A percentile compares a stretch with the other conserved stretches of the same genome.
phyloP scores from a whole-genome alignment of 139 green algal genomes.

The Asterochloris erici region DNA sequence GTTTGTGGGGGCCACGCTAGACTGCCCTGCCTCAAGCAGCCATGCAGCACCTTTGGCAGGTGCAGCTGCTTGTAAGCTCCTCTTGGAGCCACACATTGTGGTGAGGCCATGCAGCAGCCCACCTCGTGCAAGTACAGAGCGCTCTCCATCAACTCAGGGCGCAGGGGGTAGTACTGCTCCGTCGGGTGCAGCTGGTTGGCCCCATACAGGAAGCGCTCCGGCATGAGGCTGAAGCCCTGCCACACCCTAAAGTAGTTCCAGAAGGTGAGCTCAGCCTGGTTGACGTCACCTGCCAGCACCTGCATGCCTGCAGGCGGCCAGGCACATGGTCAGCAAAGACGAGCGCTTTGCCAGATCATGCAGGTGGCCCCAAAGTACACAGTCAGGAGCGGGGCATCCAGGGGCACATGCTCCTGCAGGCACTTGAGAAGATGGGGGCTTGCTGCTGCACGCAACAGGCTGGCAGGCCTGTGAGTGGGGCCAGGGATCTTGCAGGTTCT shows the following conservation, averaged over 20 bases:
- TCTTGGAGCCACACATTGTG: not conserved
- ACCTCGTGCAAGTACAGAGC: conserved; percentile 18
- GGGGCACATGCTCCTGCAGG: too few species aligned
- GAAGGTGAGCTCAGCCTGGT: conserved; percentile 53
- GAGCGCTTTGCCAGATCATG: not conserved
- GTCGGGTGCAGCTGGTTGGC: conserved; percentile 12
- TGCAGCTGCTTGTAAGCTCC: not conserved
- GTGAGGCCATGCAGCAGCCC: not conserved
- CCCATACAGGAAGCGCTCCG: conserved; percentile 47
- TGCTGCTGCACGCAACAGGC: too few species aligned
- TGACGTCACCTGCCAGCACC: conserved; percentile 65
- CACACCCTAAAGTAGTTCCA: conserved; percentile 68
- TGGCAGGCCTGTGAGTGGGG: too few species aligned
- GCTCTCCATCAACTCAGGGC: conserved; percentile 27
- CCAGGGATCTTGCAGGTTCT: too few species aligned
- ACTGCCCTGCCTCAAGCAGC: not conserved
- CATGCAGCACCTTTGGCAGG: not conserved
- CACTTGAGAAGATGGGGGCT: too few species aligned
- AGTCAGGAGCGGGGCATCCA: too few species aligned
- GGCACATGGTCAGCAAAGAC: not conserved
- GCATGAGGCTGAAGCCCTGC: conserved; percentile 71
- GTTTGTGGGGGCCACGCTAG: not conserved
- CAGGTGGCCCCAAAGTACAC: not conserved
- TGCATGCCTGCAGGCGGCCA: conserved; percentile 47
- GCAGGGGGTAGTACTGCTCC: conserved; percentile 25